Evolutionary conservation across 768 basidiomycete genomes (phyloP).

Genomic region (Crepidotus variabilis): DNA sequence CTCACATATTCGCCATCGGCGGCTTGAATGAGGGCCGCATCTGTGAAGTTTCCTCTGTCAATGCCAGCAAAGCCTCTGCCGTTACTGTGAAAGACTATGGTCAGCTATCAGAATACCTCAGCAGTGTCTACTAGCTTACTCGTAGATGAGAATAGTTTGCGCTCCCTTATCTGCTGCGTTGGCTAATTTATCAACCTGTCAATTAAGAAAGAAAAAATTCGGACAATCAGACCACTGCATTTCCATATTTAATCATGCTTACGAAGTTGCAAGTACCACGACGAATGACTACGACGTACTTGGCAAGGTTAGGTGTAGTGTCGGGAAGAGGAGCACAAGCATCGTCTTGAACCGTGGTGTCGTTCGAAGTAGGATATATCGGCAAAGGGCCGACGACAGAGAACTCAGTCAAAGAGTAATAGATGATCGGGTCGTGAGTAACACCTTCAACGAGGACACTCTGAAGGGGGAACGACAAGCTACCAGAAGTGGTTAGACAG

Average conservation of each 20-base stretch:
- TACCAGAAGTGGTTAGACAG: conserved; percentile 10
- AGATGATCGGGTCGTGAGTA: conserved; percentile 41
- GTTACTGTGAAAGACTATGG: conserved; percentile 29
- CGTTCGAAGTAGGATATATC: conserved; percentile 52
- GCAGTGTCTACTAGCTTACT: conserved; percentile 32
- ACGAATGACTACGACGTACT: conserved; percentile 49
- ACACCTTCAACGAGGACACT: conserved; percentile 45
- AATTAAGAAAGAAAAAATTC: too few relatives aligned
- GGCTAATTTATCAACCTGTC: conserved; percentile 44
- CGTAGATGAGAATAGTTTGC: conserved; percentile 44
- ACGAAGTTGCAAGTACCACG: conserved; percentile 58
- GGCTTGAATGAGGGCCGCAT: conserved; percentile 45
- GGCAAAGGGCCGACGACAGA: conserved; percentile 41
- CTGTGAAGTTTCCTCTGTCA: conserved; percentile 35
- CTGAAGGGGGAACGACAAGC: conserved; percentile 50
- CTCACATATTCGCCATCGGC: conserved; percentile 51
- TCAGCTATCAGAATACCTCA: neutral
- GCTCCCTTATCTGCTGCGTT: conserved; percentile 54
- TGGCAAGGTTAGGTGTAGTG: conserved; percentile 47
- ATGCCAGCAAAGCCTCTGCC: conserved; percentile 43
- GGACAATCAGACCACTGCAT: too few relatives aligned
- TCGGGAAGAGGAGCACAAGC: conserved; percentile 56
- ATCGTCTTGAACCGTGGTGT: conserved; percentile 47
- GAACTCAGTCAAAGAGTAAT: conserved; percentile 44
- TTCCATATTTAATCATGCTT: conserved; percentile 6